phyloP scores from a whole-genome alignment of 768 basidiomycete genomes.

The Stropharia rugosoannulata region DNA sequence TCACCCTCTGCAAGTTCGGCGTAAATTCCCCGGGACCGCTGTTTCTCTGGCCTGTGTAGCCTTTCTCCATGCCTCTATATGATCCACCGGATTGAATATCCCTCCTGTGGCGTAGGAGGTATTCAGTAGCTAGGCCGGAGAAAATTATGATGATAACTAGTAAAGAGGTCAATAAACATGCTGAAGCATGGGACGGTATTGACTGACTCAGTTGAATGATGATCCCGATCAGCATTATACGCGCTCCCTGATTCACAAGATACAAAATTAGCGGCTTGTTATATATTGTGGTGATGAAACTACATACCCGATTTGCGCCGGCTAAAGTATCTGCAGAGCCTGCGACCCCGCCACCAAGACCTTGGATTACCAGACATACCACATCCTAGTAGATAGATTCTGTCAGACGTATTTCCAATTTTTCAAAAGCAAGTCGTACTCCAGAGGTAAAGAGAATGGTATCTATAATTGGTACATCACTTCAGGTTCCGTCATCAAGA shows the following conservation, averaged over 20 bases:
- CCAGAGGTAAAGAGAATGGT: conserved; percentile 41
- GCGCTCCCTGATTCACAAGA: background rate
- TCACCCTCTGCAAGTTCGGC: conserved; percentile 27
- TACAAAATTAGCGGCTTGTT: background rate
- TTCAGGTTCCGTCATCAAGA: background rate
- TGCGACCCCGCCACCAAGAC: conserved; percentile 51
- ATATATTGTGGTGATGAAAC: background rate
- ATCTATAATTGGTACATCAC: conserved; percentile 25
- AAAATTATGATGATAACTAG: conserved; percentile 7
- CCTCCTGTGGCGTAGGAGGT: conserved; percentile 1
- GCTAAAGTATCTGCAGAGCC: conserved; percentile 22
- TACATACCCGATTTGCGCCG: conserved; percentile 12
- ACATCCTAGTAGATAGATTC: conserved; percentile 35
- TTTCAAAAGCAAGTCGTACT: conserved; percentile 12
- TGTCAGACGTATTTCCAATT: background rate
- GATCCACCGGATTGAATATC: background rate
- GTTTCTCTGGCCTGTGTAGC: background rate
- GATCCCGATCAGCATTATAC: conserved; percentile 6
- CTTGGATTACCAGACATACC: conserved; percentile 56
- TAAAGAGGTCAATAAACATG: background rate
- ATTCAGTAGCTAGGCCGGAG: background rate
- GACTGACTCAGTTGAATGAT: conserved; percentile 4
- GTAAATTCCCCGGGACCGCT: conserved; percentile 11
- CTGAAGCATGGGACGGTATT: no score
- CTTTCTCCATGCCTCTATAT: background rate